Evolutionary conservation across 2,329 filamentous ascomycete genomes (phyloP).

Genomic region (Calonectria henricotiae): DNA sequence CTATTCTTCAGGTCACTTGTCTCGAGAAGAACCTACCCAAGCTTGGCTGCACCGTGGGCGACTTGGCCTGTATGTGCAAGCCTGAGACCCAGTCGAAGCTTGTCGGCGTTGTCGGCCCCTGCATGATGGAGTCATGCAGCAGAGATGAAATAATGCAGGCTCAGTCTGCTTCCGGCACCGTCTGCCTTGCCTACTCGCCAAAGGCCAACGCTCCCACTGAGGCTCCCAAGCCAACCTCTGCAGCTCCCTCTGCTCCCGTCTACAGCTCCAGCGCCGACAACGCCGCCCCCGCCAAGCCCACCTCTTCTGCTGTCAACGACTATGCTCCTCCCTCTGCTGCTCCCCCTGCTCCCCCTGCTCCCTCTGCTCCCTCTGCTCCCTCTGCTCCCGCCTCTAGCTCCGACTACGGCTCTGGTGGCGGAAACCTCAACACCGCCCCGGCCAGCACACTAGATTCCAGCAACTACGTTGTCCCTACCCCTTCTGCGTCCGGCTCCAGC

Average conservation of each 20-base stretch:
- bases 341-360: background rate
- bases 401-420: constrained; percentile 24
- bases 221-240: constrained; percentile 15
- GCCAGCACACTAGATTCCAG: background rate
- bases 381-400: constrained; percentile 37
- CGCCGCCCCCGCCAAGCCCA: background rate
- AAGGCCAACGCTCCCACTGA: constrained; percentile 32
- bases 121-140: constrained; percentile 58
- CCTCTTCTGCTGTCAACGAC: background rate
- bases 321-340: background rate
- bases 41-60: constrained; percentile 58
- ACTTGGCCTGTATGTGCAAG: constrained; percentile 61
- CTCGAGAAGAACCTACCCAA: constrained; percentile 56
- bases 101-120: constrained; percentile 52
- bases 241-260: constrained; percentile 37
- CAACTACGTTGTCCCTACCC: background rate
- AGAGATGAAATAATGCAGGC: constrained; percentile 54
- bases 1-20: constrained; percentile 54
- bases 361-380: background rate
- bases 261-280: constrained; percentile 28
- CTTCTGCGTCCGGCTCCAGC: constrained; percentile 24
- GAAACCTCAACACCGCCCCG: background rate
- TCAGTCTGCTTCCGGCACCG: constrained; percentile 52
- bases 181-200: constrained; percentile 51
- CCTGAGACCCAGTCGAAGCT: constrained; percentile 55